Conservation (phyloP, 768 basidiomycete genomes). For the Suillus ampliporus region DNA sequence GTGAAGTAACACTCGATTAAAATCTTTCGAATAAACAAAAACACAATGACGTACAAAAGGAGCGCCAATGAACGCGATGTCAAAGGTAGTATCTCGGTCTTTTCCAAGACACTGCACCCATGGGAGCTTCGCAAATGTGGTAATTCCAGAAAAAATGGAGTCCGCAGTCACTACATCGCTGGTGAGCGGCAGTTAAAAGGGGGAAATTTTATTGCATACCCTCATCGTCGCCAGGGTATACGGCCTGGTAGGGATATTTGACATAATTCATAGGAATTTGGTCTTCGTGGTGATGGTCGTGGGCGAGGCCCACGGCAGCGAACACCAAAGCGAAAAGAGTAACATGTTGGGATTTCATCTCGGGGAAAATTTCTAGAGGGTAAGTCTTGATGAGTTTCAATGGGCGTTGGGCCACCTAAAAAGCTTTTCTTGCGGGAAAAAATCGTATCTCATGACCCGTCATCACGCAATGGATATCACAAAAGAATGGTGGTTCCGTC, state of each 20-base stretch:
- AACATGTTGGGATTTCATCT: constrained; percentile 30
- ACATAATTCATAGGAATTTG: constrained; percentile 74
- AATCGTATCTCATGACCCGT: constrained; percentile 24
- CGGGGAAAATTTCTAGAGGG: constrained; percentile 9
- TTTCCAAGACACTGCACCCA: constrained; percentile 80
- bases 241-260: constrained; percentile 66
- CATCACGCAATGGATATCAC: constrained; percentile 16
- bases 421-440: constrained; percentile 35
- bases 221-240: constrained; percentile 63
- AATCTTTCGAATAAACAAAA: not conserved
- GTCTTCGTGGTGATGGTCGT: constrained; percentile 48
- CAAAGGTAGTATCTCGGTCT: constrained; percentile 61
- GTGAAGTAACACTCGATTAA: constrained; percentile 3
- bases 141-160: constrained; percentile 81
- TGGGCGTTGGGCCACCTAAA: constrained; percentile 19
- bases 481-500: constrained; percentile 18
- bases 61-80: constrained; percentile 84
- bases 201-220: constrained; percentile 40
- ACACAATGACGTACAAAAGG: constrained; percentile 59
- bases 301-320: constrained; percentile 36
- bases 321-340: constrained; percentile 33
- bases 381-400: constrained; percentile 10
- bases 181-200: not conserved
- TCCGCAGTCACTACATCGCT: constrained; percentile 67
- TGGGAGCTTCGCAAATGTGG: constrained; percentile 87